Conservation (phyloP, 192 early-diverging fungal genomes). For the Mortierella claussenii region DNA sequence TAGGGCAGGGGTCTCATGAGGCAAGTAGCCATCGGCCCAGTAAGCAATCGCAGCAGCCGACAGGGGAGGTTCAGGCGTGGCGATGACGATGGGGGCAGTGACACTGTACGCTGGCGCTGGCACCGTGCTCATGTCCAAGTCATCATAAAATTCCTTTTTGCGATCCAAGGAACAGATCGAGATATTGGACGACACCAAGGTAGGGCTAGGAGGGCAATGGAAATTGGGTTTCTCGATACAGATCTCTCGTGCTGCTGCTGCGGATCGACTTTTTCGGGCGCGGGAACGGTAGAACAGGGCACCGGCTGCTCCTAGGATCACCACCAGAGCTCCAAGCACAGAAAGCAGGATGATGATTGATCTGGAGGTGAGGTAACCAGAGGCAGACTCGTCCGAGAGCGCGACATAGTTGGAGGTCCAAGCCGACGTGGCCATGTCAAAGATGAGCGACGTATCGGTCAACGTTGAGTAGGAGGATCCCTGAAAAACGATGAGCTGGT, state of each 20-base stretch:
- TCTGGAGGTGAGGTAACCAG: background rate
- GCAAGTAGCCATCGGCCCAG: background rate
- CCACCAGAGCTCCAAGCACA: background rate
- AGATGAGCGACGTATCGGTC: background rate
- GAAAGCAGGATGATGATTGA: background rate
- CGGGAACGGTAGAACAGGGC: background rate
- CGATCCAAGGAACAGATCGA: background rate
- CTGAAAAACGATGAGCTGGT: background rate
- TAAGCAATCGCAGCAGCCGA: background rate
- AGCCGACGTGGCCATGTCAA: background rate
- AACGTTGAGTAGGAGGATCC: background rate
- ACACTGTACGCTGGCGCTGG: too few species aligned
- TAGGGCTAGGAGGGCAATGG: background rate
- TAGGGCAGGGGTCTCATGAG: background rate
- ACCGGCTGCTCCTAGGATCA: background rate
- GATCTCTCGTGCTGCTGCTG: background rate
- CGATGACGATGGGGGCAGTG: too few species aligned
- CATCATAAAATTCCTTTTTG: background rate
- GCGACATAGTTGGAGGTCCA: background rate
- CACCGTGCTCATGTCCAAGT: background rate
- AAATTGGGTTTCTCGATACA: background rate
- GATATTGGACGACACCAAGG: background rate
- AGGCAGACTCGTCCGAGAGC: background rate
- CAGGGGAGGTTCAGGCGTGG: too few species aligned
- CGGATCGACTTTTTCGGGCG: background rate